These are phyloP conservation scores for Linum trigynum DNA, from an alignment of 345 rosid species.

Conservation along the genomic window DNA sequence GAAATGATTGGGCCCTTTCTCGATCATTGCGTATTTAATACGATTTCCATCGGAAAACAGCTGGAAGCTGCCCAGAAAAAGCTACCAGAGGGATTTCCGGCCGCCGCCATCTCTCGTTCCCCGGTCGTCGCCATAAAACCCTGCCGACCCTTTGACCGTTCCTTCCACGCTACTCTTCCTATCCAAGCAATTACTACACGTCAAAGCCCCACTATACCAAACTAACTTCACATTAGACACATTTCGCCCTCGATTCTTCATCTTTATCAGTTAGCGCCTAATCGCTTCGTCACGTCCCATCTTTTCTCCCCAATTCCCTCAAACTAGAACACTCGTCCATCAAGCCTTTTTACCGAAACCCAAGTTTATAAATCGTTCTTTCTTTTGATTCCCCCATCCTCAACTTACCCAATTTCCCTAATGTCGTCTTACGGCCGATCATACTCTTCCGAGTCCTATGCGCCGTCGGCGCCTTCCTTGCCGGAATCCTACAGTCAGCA, in stretches of 20 bases:
- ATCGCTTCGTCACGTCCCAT: no score
- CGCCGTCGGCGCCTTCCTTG: conserved; percentile 42
- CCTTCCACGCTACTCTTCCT: neutral
- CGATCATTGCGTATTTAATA: no score
- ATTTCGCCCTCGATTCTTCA: no score
- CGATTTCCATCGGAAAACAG: no score
- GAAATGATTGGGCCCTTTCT: no score
- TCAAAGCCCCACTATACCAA: no score
- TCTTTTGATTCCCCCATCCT: neutral
- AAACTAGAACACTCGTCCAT: no score
- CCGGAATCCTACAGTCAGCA: conserved; percentile 19
- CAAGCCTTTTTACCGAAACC: neutral
- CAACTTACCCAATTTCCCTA: neutral
- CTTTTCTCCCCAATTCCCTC: no score
- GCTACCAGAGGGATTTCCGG: neutral
- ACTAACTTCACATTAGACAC: no score
- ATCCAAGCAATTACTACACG: neutral
- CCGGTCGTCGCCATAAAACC: neutral
- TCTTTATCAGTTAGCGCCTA: no score
- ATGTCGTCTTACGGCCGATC: neutral
- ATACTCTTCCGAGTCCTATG: conserved; percentile 19
- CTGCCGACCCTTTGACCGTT: neutral
- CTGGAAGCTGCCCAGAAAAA: neutral
- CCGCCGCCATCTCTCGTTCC: neutral
- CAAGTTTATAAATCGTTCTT: neutral